Evolutionary conservation across 495 filamentous ascomycete genomes (phyloP).

Genomic region (Achaetomiella virescens): DNA sequence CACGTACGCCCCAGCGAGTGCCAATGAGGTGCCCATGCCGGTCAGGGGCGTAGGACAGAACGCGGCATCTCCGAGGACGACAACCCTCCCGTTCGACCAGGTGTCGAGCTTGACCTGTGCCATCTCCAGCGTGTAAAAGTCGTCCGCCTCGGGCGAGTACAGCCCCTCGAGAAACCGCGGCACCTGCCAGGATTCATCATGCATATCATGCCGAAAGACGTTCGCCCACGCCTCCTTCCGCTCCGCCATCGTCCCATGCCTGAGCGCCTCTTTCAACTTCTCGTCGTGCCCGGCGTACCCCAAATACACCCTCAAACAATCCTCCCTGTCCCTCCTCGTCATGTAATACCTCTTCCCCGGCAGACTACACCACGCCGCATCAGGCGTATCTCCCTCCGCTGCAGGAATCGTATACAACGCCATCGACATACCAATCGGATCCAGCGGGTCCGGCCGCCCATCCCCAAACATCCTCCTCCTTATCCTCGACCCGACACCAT

Average conservation of each 20-base stretch:
- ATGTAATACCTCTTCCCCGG: constrained; percentile 20
- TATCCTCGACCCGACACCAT: constrained; percentile 42
- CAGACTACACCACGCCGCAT: constrained; percentile 14
- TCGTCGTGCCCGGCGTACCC: constrained; percentile 6
- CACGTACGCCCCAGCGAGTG: constrained; percentile 45
- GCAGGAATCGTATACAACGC: constrained; percentile 39
- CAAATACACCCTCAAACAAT: constrained; percentile 21
- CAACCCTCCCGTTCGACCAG: constrained; percentile 43
- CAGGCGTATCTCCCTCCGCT: constrained; percentile 16
- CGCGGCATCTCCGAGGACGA: constrained; percentile 52
- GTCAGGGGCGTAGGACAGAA: constrained; percentile 41
- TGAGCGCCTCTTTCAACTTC: constrained; percentile 13
- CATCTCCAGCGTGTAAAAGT: constrained; percentile 46
- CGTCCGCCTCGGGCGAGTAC: constrained; percentile 28
- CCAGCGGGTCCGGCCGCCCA: constrained; percentile 20
- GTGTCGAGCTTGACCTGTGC: constrained; percentile 35
- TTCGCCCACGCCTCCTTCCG: constrained; percentile 37
- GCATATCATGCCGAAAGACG: constrained; percentile 37
- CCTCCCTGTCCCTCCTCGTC: constrained; percentile 24
- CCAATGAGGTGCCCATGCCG: constrained; percentile 43
- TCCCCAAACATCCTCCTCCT: constrained; percentile 33
- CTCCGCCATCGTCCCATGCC: constrained; percentile 14
- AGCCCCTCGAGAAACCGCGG: constrained; percentile 36
- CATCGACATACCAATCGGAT: constrained; percentile 23
- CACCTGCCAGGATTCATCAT: constrained; percentile 43